phyloP scores from a whole-genome alignment of 2,329 filamentous ascomycete genomes.

The Venturia carpophila region DNA sequence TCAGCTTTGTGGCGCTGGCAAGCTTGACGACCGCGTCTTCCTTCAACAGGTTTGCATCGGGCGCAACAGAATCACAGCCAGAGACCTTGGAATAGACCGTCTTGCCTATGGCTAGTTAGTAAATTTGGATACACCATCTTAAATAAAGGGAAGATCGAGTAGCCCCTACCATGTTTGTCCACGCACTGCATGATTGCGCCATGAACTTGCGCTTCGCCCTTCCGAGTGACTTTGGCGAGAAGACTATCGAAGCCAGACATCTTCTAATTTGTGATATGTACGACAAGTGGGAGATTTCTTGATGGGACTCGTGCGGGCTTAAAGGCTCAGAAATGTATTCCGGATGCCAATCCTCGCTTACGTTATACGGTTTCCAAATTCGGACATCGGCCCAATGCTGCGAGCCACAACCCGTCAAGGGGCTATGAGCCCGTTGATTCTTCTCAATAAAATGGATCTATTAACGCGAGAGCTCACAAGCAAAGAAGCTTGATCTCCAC shows the following conservation, averaged over 20 bases:
- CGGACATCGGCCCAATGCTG: neutral
- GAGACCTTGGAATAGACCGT: slow-evolving; percentile 17
- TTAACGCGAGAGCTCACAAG: neutral
- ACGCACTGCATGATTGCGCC: slow-evolving; percentile 16
- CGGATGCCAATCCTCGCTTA: neutral
- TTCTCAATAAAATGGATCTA: neutral
- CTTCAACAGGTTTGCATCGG: slow-evolving; percentile 3
- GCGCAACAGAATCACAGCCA: slow-evolving; percentile 14
- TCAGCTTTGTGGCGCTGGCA: slow-evolving; percentile 17
- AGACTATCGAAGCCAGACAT: slow-evolving; percentile 18
- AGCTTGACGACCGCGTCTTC: slow-evolving; percentile 25
- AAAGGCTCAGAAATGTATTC: too few species aligned
- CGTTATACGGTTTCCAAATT: neutral
- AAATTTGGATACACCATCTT: neutral
- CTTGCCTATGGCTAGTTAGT: slow-evolving; percentile 12
- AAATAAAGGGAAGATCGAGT: neutral
- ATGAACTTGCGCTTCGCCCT: slow-evolving; percentile 15
- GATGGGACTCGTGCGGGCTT: too few species aligned
- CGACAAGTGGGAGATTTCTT: neutral
- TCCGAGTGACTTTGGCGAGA: slow-evolving; percentile 13
- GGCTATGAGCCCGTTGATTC: too few species aligned
- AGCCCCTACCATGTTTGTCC: slow-evolving; percentile 17
- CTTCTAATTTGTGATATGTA: neutral
- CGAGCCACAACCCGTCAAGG: neutral
- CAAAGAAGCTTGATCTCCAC: neutral